A percentile compares a stretch with the other conserved stretches of the same genome.
phyloP scores from a whole-genome alignment of 306 rosid genomes.

The Canavalia ensiformis region DNA sequence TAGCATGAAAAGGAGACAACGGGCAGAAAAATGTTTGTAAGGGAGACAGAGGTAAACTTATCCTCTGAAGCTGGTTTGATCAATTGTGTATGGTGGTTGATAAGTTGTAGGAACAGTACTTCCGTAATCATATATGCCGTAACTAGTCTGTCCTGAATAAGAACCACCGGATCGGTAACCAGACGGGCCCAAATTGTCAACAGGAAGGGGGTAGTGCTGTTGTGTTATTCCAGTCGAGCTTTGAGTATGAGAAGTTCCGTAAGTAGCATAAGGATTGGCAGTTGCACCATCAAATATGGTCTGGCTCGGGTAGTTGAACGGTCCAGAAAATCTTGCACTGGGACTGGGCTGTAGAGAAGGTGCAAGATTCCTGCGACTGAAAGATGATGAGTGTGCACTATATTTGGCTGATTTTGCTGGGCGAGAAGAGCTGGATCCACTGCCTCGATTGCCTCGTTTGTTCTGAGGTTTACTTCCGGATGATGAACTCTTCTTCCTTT shows the following conservation, averaged over 20 bases:
- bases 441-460: slow-evolving; percentile 64
- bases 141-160: slow-evolving; percentile 69
- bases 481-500: slow-evolving; percentile 66
- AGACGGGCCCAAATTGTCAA: slow-evolving; percentile 57
- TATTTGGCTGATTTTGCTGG: slow-evolving; percentile 69
- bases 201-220: slow-evolving; percentile 72
- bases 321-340: slow-evolving; percentile 63
- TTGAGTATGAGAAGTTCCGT: slow-evolving; percentile 62
- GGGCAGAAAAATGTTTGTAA: neutral
- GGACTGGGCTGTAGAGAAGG: slow-evolving; percentile 76
- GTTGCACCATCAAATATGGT: slow-evolving; percentile 60
- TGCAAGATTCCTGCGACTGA: slow-evolving; percentile 61
- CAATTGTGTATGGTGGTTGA: slow-evolving; percentile 64
- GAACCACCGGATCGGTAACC: slow-evolving; percentile 58
- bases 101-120: slow-evolving; percentile 60
- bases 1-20: neutral
- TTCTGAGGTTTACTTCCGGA: slow-evolving; percentile 59
- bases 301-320: slow-evolving; percentile 64
- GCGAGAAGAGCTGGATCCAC: slow-evolving; percentile 61
- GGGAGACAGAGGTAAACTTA: slow-evolving; percentile 2
- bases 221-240: slow-evolving; percentile 70
- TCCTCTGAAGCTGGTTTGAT: slow-evolving; percentile 47
- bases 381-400: slow-evolving; percentile 62
- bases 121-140: slow-evolving; percentile 63
- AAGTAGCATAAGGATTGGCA: slow-evolving; percentile 63